phyloP scores from a whole-genome alignment of 2,329 filamentous ascomycete species.

The Pestalotiopsis fici region DNA sequence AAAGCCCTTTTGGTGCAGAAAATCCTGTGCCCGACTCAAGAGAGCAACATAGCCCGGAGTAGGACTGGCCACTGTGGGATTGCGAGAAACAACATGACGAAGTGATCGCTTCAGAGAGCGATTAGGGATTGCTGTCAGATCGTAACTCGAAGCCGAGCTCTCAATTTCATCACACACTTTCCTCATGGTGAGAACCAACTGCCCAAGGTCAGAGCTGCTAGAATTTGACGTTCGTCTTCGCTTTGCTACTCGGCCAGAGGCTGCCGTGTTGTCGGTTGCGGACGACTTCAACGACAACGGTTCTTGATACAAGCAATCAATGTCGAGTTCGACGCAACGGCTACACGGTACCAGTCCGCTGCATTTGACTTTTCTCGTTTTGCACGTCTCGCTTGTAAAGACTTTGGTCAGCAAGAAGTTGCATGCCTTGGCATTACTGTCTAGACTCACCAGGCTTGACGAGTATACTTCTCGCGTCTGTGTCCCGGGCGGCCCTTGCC shows the following conservation, averaged over 20 bases:
- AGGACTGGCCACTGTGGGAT: neutral
- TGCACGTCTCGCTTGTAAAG: neutral
- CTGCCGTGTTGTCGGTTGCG: neutral
- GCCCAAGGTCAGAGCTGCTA: neutral
- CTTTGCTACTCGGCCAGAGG: neutral
- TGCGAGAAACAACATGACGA: neutral
- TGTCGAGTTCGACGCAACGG: neutral
- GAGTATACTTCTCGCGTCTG: neutral
- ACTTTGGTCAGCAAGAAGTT: neutral
- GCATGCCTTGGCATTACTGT: neutral
- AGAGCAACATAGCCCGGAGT: neutral
- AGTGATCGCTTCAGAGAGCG: neutral
- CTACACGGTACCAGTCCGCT: neutral
- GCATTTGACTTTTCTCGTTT: neutral
- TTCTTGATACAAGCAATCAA: neutral
- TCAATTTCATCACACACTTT: neutral
- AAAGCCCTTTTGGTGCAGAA: neutral
- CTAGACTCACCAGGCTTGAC: neutral
- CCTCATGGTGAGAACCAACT: neutral
- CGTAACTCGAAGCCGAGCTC: neutral
- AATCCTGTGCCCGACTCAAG: neutral
- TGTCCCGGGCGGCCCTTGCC: neutral
- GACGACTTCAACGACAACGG: neutral
- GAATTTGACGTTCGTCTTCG: neutral
- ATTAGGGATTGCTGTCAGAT: neutral